Evolutionary conservation across 176 grass and related monocot species (phyloP).

Genomic region (Bolboschoenus planiculmis): DNA sequence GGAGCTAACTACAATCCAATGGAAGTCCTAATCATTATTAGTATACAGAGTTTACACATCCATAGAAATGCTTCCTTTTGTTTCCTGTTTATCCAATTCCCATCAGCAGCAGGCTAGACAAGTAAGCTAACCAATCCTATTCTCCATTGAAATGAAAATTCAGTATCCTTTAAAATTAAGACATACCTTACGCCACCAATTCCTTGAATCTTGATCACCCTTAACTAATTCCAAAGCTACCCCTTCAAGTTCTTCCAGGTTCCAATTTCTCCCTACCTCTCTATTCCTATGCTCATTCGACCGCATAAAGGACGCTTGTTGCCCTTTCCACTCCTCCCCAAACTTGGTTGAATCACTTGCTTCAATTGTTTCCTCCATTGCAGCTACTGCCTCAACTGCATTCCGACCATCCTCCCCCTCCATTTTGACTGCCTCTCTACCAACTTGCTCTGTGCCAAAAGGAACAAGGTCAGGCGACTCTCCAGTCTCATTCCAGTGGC

Average conservation of each 20-base stretch:
- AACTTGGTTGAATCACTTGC: slow-evolving; percentile 39
- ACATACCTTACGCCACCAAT: slow-evolving; percentile 92
- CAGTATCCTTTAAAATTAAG: neutral
- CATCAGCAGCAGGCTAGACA: neutral
- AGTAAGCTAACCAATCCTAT: neutral
- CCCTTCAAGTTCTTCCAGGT: slow-evolving; percentile 55
- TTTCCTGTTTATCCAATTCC: neutral
- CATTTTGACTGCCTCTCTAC: slow-evolving; percentile 1
- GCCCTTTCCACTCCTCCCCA: slow-evolving; percentile 73
- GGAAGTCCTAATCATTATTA: slow-evolving; percentile 2
- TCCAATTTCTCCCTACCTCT: slow-evolving; percentile 46
- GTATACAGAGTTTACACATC: neutral
- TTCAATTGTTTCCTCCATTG: neutral
- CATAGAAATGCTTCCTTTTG: neutral
- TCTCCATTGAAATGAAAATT: neutral
- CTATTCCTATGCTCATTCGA: slow-evolving; percentile 68
- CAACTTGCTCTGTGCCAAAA: neutral
- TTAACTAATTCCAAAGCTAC: slow-evolving; percentile 61
- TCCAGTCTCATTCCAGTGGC: slow-evolving; percentile 69
- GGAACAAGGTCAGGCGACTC: slow-evolving; percentile 40
- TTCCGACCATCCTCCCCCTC: slow-evolving; percentile 11
- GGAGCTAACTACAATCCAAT: neutral
- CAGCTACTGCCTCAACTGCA: neutral
- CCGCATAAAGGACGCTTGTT: slow-evolving; percentile 52
- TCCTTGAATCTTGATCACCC: slow-evolving; percentile 60